Evolutionary conservation across 2,329 filamentous ascomycete genomes (phyloP), one percentile per base, ranked within the genome.

Genomic region (Claviceps capensis): DNA sequence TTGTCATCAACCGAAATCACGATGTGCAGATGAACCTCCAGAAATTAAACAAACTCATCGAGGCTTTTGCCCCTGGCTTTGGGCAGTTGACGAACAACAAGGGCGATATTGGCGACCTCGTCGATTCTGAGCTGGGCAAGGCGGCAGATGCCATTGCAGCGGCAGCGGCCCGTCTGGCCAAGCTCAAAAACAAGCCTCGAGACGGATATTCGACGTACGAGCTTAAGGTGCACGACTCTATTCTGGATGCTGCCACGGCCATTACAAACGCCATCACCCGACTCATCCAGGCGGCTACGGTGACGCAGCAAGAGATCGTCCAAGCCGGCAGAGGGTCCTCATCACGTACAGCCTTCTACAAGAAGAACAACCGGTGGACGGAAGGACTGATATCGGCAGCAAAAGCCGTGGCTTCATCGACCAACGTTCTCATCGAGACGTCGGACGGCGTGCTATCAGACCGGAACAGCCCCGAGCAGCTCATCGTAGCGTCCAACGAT

Each of bases 311-410:
- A 66, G 93, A 98, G 71, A 98, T 98, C 63, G 93, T 98, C 44
- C 84, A 89, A 58, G 88, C 95, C 56, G 93, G 93, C 7, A 84
- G 87, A 19, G 93, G 93, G 38, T 86, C 84, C 26, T 88, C 87
- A 49, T 94, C 88, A 45, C 81, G 84, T 53, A 94, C 90, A 2
- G 89, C 90, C 23, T 98, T 98, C 69, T 98, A 98, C 82, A 97
- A 97, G 79, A 97, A 97, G 76, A 96, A 98, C 78, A 98, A 97
- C 72, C 82, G 93, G 50, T 98, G 93, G 93, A 98, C 93, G 0
- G 93, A 98, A 65, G 93, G 93, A 47, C 81, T 98, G 55, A 96
- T 98, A 65, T 95, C 88, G 40, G 93, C 93, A 0, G 91, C 93
- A 57, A 98, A 98, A 72, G 93, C 93, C 1, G 93, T 98, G 17